phyloP scores from a whole-genome alignment of 768 basidiomycete species.

The Leccinum boreale region DNA sequence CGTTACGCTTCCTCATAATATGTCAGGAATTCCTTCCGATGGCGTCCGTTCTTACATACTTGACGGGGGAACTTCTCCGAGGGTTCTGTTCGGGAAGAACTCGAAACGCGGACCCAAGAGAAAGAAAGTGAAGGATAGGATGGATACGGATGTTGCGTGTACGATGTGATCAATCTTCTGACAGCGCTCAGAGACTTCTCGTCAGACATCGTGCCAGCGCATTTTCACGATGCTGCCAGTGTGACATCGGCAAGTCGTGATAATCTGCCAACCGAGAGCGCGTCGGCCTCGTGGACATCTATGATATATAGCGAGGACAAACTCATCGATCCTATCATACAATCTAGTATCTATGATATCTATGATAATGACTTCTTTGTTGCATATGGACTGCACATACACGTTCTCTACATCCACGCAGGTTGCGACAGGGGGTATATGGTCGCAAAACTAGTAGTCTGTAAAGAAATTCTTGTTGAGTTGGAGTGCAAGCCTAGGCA shows the following conservation, averaged over 20 bases:
- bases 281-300: neutral
- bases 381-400: too few relatives aligned
- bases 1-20: too few relatives aligned
- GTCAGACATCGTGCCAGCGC: too few relatives aligned
- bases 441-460: neutral
- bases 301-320: neutral
- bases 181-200: neutral
- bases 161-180: neutral
- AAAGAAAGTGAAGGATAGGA: neutral
- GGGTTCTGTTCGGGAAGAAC: too few relatives aligned
- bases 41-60: too few relatives aligned
- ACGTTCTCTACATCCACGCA: neutral
- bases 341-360: neutral
- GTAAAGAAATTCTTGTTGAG: neutral
- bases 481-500: too few relatives aligned
- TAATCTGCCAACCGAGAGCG: neutral
- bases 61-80: too few relatives aligned
- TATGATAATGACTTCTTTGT: neutral
- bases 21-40: too few relatives aligned
- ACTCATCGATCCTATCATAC: neutral
- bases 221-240: too few relatives aligned
- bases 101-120: neutral
- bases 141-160: neutral
- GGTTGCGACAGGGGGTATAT: neutral
- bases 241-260: too few relatives aligned